Base-by-base conservation (phyloP, 257 asterid genomes). In the Haberlea rhodopensis region DNA sequence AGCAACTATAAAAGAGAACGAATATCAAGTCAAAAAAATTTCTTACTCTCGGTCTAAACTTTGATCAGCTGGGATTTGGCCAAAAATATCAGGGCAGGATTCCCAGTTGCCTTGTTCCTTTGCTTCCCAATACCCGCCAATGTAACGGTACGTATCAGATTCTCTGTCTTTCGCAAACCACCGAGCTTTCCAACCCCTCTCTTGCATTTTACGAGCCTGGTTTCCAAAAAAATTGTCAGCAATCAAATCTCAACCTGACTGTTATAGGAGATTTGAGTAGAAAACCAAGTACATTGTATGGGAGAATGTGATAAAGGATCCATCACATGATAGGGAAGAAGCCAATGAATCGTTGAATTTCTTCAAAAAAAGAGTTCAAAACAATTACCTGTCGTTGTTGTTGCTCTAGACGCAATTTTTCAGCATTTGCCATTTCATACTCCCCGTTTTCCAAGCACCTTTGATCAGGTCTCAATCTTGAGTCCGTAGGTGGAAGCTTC, bases 111-210 rank as follows among this genome's bases (percentile, higher is more conserved):
- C 82, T 56, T 73, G 70, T 68, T 88, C 92, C 78, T 95, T 83
- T 46, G 98, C 95, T 73, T 91, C 98, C 98, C 98, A 91, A 26
- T 91, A 91, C 15, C 96, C 96, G 67, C 98, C 96, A 16, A 64
- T 21, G 26, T 78, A 88, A 55, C 79, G 85, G 67, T 83, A 87
- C 3, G 81, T 65, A 53, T 76, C 86, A 0, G 81, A 63, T 19
- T 69, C 87, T 70, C 80, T 81, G 49, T 85, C 94, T 78, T 81
- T 86, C 1, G 75, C 82, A 69, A 88, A 91, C 98, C 96, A 91
- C 63, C 54, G 81, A 0, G 95, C 94, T 75, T 81, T 91, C 98
- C 98, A 91, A 8, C 98, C 98, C 52, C 83, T 68, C 68, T 91
- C 98, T 69, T 91, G 98, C 96, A 91, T 91, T 68, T 80, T 76